Evolutionary conservation across 2,329 filamentous ascomycete genomes (phyloP).

Genomic region (Chalara sp.): DNA sequence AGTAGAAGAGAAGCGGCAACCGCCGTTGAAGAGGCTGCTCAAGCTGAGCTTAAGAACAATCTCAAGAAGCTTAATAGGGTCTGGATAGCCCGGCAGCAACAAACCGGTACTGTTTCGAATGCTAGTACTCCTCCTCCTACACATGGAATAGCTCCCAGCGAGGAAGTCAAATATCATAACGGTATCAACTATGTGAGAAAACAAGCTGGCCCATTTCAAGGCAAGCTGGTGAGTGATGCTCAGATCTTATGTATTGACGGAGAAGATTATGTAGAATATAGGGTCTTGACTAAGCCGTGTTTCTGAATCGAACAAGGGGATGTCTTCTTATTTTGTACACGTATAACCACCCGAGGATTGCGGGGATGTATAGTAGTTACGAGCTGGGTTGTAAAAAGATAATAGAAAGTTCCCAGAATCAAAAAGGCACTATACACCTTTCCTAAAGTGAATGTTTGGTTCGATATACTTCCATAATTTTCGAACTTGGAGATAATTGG

Average conservation of each 20-base stretch:
- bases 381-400: too few species aligned
- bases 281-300: slow-evolving; percentile 55
- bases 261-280: slow-evolving; percentile 61
- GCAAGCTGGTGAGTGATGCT: slow-evolving; percentile 56
- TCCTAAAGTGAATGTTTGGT: too few species aligned
- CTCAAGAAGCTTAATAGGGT: slow-evolving; percentile 25
- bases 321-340: too few species aligned
- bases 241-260: slow-evolving; percentile 58
- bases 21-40: slow-evolving; percentile 18
- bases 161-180: slow-evolving; percentile 47
- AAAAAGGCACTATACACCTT: too few species aligned
- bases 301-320: slow-evolving; percentile 33
- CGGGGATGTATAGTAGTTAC: too few species aligned
- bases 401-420: too few species aligned
- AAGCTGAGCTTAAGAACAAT: slow-evolving; percentile 22
- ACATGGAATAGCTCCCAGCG: slow-evolving; percentile 26
- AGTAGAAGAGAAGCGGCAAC: slow-evolving; percentile 21
- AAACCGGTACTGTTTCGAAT: not conserved
- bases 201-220: slow-evolving; percentile 51
- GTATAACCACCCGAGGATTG: too few species aligned
- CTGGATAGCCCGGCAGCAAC: slow-evolving; percentile 23
- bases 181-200: slow-evolving; percentile 59
- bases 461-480: too few species aligned
- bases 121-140: not conserved
- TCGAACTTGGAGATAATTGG: too few species aligned